These are phyloP conservation scores for Sarocladium kiliense DNA, from an alignment of 2,329 filamentous ascomycete genomes.

Conservation along the genomic window DNA sequence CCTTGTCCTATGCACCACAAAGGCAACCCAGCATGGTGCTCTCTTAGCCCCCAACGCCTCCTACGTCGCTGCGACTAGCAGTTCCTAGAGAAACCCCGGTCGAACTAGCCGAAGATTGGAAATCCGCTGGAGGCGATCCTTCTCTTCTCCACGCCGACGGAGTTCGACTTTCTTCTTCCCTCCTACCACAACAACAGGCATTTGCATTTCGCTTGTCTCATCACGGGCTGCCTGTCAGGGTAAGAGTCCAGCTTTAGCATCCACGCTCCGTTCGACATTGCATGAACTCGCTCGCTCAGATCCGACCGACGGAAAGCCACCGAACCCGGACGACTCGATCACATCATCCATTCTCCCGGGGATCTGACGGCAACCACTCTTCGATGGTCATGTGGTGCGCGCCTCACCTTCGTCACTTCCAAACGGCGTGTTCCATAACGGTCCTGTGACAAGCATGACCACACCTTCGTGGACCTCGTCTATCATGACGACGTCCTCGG, in stretches of 20 bases:
- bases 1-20: background rate
- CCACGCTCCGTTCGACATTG: no score
- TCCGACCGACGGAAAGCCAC: no score
- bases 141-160: background rate
- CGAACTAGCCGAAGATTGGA: background rate
- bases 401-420: background rate
- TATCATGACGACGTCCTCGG: conserved; percentile 1
- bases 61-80: background rate
- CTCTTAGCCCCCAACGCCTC: background rate
- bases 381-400: background rate
- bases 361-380: background rate
- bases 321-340: no score
- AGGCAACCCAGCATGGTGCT: no score
- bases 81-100: background rate
- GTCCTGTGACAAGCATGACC: background rate
- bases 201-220: no score
- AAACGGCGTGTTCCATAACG: background rate
- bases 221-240: no score
- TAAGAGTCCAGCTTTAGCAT: no score
- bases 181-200: background rate
- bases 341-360: no score
- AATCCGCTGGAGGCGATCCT: background rate
- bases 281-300: no score
- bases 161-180: background rate
- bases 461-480: conserved; percentile 5